Evolutionary conservation across 2,329 filamentous ascomycete genomes (phyloP).

Genomic region (Teratosphaeria zuluensis): DNA sequence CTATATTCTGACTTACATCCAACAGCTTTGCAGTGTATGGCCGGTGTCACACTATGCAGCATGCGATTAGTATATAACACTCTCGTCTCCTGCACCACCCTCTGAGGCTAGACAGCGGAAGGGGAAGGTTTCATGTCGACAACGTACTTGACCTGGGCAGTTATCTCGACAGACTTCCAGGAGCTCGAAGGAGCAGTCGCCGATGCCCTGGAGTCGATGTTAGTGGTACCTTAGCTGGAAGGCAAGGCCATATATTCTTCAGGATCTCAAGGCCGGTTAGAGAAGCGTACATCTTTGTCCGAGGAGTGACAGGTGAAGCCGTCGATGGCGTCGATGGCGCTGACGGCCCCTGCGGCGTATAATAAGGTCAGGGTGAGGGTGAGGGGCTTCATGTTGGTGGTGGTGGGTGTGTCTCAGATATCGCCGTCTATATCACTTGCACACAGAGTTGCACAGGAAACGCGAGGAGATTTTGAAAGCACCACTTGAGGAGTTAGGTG

Average conservation of each 20-base stretch:
- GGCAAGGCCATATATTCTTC: neutral
- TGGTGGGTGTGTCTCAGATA: neutral
- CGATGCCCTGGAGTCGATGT: neutral
- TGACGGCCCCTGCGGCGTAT: neutral
- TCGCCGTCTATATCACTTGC: too few relatives aligned
- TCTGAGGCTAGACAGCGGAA: neutral
- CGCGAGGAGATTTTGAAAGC: too few relatives aligned
- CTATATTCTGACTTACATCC: neutral
- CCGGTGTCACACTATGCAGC: too few relatives aligned
- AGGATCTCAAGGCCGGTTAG: neutral
- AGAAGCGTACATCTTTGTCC: neutral
- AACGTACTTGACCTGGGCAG: neutral
- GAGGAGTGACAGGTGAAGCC: neutral
- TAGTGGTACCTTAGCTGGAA: neutral
- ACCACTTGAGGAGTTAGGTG: too few relatives aligned
- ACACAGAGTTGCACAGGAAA: too few relatives aligned
- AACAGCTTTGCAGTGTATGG: neutral
- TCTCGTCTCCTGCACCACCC: too few relatives aligned
- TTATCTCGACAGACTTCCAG: neutral
- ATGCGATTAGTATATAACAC: too few relatives aligned
- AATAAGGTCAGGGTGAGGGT: neutral
- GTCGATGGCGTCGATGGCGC: neutral
- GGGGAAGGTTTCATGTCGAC: neutral
- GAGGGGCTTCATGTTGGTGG: neutral
- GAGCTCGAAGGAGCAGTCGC: neutral